Conservation (phyloP, 108 stramenopile genomes). For the Mediolabrus comicus region DNA sequence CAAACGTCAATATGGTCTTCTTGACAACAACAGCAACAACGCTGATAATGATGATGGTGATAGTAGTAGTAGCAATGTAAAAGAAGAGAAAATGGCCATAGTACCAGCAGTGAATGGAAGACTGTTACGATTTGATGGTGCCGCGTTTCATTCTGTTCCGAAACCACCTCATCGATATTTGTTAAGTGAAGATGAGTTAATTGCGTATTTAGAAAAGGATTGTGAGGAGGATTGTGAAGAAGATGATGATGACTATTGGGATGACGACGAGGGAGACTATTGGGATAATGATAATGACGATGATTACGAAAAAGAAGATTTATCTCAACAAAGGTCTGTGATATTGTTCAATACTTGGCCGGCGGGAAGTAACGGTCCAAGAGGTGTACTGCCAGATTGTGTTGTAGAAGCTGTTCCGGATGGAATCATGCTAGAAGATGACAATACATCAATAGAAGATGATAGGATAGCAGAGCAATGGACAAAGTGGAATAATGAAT, state of each 20-base stretch:
- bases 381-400: constrained; percentile 27
- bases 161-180: constrained; percentile 58
- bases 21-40: background rate
- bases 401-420: constrained; percentile 36
- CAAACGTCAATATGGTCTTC: constrained; percentile 4
- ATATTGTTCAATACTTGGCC: constrained; percentile 57
- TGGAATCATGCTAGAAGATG: constrained; percentile 39
- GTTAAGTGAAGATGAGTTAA: constrained; percentile 17
- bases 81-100: constrained; percentile 36
- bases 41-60: background rate
- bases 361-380: constrained; percentile 34
- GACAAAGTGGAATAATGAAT: constrained; percentile 30
- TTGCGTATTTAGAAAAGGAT: constrained; percentile 33
- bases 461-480: constrained; percentile 1
- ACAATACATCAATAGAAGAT: constrained; percentile 16
- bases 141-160: constrained; percentile 63
- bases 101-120: constrained; percentile 61
- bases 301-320: constrained; percentile 31
- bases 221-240: constrained; percentile 26
- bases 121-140: constrained; percentile 58
- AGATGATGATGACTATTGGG: constrained; percentile 31
- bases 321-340: constrained; percentile 35
- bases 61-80: background rate
- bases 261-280: constrained; percentile 16
- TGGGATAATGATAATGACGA: constrained; percentile 36